Conservation (phyloP, 345 rosid species). For the Luvunga scandens region DNA sequence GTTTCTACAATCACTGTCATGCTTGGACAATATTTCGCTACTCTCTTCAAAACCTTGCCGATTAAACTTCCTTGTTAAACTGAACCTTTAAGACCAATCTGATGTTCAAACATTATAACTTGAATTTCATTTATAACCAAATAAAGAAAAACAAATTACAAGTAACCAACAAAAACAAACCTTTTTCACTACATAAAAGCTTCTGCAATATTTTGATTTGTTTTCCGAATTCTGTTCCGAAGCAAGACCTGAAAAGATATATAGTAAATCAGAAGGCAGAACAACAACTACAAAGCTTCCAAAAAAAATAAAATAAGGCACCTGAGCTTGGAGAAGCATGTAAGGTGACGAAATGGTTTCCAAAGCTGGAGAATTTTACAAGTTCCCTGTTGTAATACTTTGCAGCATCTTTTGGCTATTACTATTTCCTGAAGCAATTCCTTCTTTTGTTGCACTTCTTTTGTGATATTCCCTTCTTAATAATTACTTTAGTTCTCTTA, state of each 20-base stretch:
- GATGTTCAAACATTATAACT: slow-evolving; percentile 6
- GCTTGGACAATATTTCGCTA: slow-evolving; percentile 11
- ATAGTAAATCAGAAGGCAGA: background rate
- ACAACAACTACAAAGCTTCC: background rate
- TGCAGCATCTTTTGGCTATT: background rate
- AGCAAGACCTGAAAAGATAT: slow-evolving; percentile 1
- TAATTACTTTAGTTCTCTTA: slow-evolving; percentile 1
- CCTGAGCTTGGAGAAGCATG: slow-evolving; percentile 18
- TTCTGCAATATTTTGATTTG: slow-evolving; percentile 3
- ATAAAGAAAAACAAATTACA: background rate
- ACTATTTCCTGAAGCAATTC: background rate
- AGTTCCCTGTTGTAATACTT: too few species aligned
- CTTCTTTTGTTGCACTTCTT: slow-evolving; percentile 2
- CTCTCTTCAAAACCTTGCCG: slow-evolving; percentile 17
- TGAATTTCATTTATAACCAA: background rate
- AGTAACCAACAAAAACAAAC: slow-evolving; percentile 5
- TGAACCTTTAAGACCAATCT: background rate
- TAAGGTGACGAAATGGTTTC: slow-evolving; percentile 7
- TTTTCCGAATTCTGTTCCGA: background rate
- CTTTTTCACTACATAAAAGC: slow-evolving; percentile 10
- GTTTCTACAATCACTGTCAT: slow-evolving; percentile 14
- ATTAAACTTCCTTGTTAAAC: slow-evolving; percentile 5
- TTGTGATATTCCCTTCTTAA: slow-evolving; percentile 6
- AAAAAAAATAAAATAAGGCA: background rate
- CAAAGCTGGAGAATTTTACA: background rate